These are phyloP conservation scores for Vicia sativa DNA, from an alignment of 306 rosid genomes.

Conservation along the genomic window DNA sequence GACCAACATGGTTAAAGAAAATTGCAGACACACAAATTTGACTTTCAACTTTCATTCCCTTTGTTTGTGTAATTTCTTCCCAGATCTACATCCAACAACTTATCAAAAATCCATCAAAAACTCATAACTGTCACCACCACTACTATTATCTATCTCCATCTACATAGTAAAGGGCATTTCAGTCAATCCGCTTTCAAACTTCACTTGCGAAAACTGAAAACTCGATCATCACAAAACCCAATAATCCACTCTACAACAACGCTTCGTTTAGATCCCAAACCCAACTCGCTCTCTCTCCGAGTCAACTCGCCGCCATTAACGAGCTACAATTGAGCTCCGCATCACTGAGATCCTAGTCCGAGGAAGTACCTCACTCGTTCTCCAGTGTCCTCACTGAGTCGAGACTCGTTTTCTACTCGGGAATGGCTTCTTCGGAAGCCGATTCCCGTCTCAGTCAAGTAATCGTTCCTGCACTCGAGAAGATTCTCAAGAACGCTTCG, in stretches of 20 bases:
- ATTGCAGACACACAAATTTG: neutral
- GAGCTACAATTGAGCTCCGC: constrained; percentile 11
- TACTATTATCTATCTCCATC: neutral
- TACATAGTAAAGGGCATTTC: constrained; percentile 15
- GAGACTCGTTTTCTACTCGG: constrained; percentile 54
- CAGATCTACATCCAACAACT: constrained; percentile 20
- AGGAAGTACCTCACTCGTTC: neutral
- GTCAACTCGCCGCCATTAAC: constrained; percentile 46
- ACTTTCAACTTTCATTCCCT: constrained; percentile 11
- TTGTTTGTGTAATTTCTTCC: neutral
- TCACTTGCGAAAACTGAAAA: constrained; percentile 20
- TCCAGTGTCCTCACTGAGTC: constrained; percentile 31
- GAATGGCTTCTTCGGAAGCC: constrained; percentile 99
- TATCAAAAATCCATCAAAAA: neutral
- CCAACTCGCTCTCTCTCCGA: constrained; percentile 40
- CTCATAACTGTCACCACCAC: neutral
- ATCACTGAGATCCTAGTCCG: constrained; percentile 34
- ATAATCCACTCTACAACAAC: constrained; percentile 12
- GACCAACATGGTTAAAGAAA: neutral
- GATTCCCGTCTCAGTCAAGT: constrained; percentile 94
- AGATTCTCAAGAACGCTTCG: constrained; percentile 87
- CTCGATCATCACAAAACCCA: constrained; percentile 6
- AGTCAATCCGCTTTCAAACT: constrained; percentile 30
- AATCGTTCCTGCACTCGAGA: constrained; percentile 84
- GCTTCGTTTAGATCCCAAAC: constrained; percentile 33